A percentile compares a stretch with the other conserved stretches of the same genome.
phyloP scores from a whole-genome alignment of 805 yeast species.

The Candida rishiriensis region DNA sequence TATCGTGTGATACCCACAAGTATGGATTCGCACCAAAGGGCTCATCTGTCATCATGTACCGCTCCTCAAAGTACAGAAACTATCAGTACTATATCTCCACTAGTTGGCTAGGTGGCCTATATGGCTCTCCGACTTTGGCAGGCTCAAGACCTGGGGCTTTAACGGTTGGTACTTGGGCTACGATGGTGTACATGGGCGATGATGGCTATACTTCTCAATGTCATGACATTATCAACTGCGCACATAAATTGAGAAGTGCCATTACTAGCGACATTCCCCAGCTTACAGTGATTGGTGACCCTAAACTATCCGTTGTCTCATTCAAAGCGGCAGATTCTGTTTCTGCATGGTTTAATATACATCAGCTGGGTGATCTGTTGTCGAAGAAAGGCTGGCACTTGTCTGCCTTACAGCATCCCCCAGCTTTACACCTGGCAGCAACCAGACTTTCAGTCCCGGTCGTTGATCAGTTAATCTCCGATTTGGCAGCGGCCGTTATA shows the following conservation, averaged over 20 bases:
- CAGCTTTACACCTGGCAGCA: slow-evolving; percentile 87
- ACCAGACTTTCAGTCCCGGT: slow-evolving; percentile 65
- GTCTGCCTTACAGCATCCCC: slow-evolving; percentile 79
- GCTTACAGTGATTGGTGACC: slow-evolving; percentile 77
- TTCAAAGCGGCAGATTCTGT: slow-evolving; percentile 37
- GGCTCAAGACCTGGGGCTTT: slow-evolving; percentile 97
- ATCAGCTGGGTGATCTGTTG: slow-evolving; percentile 72
- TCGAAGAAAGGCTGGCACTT: slow-evolving; percentile 76
- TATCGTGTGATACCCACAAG: slow-evolving; percentile 98
- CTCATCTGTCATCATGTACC: slow-evolving; percentile 86
- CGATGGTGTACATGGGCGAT: slow-evolving; percentile 74
- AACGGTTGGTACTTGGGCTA: slow-evolving; percentile 98
- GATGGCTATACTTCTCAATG: slow-evolving; percentile 75
- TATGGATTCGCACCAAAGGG: slow-evolving; percentile 99
- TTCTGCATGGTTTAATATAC: slow-evolving; percentile 59
- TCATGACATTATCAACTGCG: slow-evolving; percentile 58
- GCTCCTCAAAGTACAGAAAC: slow-evolving; percentile 59
- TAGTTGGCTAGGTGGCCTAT: slow-evolving; percentile 92
- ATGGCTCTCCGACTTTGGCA: slow-evolving; percentile 94
- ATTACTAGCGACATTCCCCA: slow-evolving; percentile 47
- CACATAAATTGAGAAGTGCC: slow-evolving; percentile 49
- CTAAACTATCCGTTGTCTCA: slow-evolving; percentile 75
- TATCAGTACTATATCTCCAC: slow-evolving; percentile 80
- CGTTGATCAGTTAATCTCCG: slow-evolving; percentile 54
- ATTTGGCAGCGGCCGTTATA: slow-evolving; percentile 41